Evolutionary conservation across 768 basidiomycete genomes (phyloP).

Genomic region (Trametes cinnabarina): DNA sequence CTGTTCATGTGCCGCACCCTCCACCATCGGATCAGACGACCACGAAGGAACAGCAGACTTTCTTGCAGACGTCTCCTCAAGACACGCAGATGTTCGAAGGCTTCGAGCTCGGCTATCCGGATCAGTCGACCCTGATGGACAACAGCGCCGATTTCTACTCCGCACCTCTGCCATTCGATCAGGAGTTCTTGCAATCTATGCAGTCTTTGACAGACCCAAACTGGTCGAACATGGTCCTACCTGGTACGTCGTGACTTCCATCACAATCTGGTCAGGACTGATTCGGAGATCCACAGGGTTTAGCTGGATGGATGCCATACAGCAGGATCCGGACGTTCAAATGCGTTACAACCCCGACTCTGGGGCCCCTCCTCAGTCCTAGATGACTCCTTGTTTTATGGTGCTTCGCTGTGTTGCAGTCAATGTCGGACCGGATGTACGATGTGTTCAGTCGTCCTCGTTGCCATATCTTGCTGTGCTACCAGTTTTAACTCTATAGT

Average conservation of each 20-base stretch:
- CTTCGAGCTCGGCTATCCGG: conserved; percentile 16
- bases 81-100: conserved; percentile 17
- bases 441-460: not conserved
- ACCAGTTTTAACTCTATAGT: conserved; percentile 2
- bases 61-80: not conserved
- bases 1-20: not conserved
- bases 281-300: conserved; percentile 10
- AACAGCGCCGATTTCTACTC: conserved; percentile 44
- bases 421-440: not conserved
- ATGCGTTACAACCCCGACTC: conserved; percentile 6
- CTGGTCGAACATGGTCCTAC: conserved; percentile 55
- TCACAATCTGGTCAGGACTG: too few species aligned
- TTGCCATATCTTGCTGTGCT: conserved; percentile 1
- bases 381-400: not conserved
- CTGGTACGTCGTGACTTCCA: conserved; percentile 38
- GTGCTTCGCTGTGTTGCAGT: not conserved
- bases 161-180: conserved; percentile 55
- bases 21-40: not conserved
- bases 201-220: conserved; percentile 54
- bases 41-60: not conserved
- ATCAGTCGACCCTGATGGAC: conserved; percentile 22
- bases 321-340: conserved; percentile 14
- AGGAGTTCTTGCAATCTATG: conserved; percentile 59
- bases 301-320: conserved; percentile 26
- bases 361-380: not conserved